Percentiles rank a stretch among this genome's conserved stretches.
phyloP scores from a whole-genome alignment of 2,329 filamentous ascomycete species.

The Sclerotinia borealis region DNA sequence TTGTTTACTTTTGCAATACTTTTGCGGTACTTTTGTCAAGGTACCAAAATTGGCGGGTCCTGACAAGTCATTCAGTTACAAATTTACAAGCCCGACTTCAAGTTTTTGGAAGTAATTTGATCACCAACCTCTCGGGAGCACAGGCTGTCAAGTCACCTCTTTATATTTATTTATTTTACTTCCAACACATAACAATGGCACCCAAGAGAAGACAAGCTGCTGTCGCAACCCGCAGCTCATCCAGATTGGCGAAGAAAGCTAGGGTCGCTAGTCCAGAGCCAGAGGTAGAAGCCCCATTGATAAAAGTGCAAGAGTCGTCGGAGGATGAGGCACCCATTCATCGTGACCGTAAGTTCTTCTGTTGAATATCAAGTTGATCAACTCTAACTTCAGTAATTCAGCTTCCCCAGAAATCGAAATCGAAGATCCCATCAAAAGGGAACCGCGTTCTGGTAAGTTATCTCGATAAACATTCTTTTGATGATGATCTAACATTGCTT shows the following conservation, averaged over 20 bases:
- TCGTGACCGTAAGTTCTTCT: too few relatives aligned
- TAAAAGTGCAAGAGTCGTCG: too few relatives aligned
- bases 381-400: too few relatives aligned
- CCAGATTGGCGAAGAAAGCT: neutral
- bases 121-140: too few relatives aligned
- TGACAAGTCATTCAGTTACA: neutral
- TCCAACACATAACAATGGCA: neutral
- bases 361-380: too few relatives aligned
- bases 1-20: neutral
- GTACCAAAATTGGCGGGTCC: too few relatives aligned
- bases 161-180: neutral
- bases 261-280: too few relatives aligned
- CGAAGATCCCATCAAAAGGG: neutral
- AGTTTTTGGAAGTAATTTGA: too few relatives aligned
- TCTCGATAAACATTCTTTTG: neutral
- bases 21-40: neutral
- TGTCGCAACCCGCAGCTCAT: neutral
- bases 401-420: neutral
- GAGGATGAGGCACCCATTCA: too few relatives aligned
- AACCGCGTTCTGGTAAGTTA: neutral
- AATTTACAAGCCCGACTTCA: neutral
- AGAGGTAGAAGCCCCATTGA: too few relatives aligned
- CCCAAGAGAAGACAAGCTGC: neutral
- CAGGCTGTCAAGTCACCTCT: neutral
- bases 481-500: neutral